phyloP scores from a whole-genome alignment of 2,329 filamentous ascomycete species.

The Aspergillus piperis region DNA sequence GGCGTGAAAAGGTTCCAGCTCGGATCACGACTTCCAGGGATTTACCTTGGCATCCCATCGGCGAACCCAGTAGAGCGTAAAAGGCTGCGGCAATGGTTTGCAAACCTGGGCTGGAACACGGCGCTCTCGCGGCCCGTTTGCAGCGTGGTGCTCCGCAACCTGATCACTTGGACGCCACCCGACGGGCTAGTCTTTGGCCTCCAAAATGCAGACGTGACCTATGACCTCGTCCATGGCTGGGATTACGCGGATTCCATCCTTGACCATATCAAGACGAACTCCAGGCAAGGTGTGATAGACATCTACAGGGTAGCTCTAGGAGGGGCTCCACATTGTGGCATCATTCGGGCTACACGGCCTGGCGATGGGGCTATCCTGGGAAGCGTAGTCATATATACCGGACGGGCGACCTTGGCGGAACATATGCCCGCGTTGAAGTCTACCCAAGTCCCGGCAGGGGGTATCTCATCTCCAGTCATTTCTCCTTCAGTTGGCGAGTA shows the following conservation, averaged over 20 bases:
- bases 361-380: slow-evolving; percentile 70
- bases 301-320: slow-evolving; percentile 75
- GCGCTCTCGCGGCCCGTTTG: slow-evolving; percentile 63
- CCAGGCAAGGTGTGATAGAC: slow-evolving; percentile 75
- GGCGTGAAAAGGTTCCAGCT: slow-evolving; percentile 79
- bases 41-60: slow-evolving; percentile 83
- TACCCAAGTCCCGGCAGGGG: slow-evolving; percentile 61
- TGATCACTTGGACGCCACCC: slow-evolving; percentile 73
- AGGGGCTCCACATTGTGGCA: slow-evolving; percentile 71
- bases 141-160: slow-evolving; percentile 72
- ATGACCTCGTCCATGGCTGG: slow-evolving; percentile 79
- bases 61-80: slow-evolving; percentile 62
- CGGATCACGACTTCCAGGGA: slow-evolving; percentile 76
- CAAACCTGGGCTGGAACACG: slow-evolving; percentile 85
- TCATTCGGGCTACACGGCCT: slow-evolving; percentile 76
- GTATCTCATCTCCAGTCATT: slow-evolving; percentile 78
- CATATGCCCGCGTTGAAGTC: slow-evolving; percentile 70
- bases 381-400: slow-evolving; percentile 76
- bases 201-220: slow-evolving; percentile 71
- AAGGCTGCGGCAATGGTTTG: slow-evolving; percentile 75
- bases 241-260: slow-evolving; percentile 75
- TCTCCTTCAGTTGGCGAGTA: slow-evolving; percentile 68
- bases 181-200: slow-evolving; percentile 75
- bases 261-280: slow-evolving; percentile 71
- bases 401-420: slow-evolving; percentile 66